Evolutionary conservation across 2,329 filamentous ascomycete genomes (phyloP).

Genomic region (Cercospora berteroae): DNA sequence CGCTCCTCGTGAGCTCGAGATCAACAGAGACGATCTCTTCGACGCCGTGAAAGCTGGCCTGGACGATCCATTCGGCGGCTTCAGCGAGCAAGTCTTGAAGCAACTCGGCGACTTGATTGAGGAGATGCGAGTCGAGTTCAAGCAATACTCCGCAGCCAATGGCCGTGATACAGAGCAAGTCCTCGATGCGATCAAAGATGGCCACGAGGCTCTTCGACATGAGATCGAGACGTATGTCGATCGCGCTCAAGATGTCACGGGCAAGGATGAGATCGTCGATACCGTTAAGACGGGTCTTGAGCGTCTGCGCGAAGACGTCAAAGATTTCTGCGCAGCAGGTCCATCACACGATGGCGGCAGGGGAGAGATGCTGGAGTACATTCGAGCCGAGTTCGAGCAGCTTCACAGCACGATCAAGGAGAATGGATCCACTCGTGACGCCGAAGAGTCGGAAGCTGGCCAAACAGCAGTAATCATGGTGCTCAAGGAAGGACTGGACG

Average conservation of each 20-base stretch:
- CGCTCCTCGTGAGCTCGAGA: conserved; percentile 46
- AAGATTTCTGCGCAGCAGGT: conserved; percentile 50
- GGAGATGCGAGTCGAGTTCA: conserved; percentile 64
- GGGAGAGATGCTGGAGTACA: conserved; percentile 50
- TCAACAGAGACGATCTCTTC: conserved; percentile 54
- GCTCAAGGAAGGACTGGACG: conserved; percentile 36
- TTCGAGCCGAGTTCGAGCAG: conserved; percentile 59
- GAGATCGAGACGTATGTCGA: conserved; percentile 83
- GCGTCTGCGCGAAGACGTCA: conserved; percentile 59
- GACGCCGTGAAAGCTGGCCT: conserved; percentile 59
- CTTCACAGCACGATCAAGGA: conserved; percentile 57
- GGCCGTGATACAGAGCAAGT: conserved; percentile 84
- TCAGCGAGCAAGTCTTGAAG: conserved; percentile 60
- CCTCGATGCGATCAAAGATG: conserved; percentile 82
- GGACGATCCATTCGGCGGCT: conserved; percentile 53
- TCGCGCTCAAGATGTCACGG: conserved; percentile 64
- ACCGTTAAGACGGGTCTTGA: conserved; percentile 65
- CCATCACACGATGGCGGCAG: conserved; percentile 44
- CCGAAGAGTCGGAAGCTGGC: conserved; percentile 24
- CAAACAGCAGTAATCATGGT: conserved; percentile 35
- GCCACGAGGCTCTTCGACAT: conserved; percentile 72
- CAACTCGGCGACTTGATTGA: conserved; percentile 60
- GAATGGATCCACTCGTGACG: conserved; percentile 35
- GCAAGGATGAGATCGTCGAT: conserved; percentile 76
- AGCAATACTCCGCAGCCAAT: conserved; percentile 75